Percentiles rank a stretch among this genome's conserved stretches.
Evolutionary conservation across 352 stramenopile species (phyloP).

Genomic region (Blastocystis sp.): DNA sequence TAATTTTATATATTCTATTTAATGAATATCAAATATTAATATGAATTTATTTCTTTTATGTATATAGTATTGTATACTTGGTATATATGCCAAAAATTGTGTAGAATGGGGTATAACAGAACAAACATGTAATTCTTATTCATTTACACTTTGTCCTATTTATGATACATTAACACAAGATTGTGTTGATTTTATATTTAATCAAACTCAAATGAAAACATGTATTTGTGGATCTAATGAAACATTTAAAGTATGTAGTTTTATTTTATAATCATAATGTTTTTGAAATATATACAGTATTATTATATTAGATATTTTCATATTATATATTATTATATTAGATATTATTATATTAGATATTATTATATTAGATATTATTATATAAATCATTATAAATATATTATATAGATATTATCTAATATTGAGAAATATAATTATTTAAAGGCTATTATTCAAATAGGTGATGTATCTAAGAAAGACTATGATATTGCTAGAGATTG

Average conservation of each 20-base stretch:
- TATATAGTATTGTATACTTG: constrained; percentile 52
- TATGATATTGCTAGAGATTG: constrained; percentile 39
- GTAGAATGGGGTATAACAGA: constrained; percentile 77
- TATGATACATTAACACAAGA: constrained; percentile 64
- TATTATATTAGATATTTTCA: constrained; percentile 38
- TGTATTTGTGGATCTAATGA: constrained; percentile 47
- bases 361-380: no score
- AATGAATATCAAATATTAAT: background rate
- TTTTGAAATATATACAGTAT: constrained; percentile 39
- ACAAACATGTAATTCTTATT: constrained; percentile 57
- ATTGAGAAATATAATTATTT: constrained; percentile 44
- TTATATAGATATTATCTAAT: constrained; percentile 42
- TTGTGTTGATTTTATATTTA: constrained; percentile 54
- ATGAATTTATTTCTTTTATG: background rate
- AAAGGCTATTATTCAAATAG: constrained; percentile 46
- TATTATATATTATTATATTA: constrained; percentile 41
- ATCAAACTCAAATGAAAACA: constrained; percentile 52
- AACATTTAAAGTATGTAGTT: constrained; percentile 39
- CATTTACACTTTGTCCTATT: constrained; percentile 54
- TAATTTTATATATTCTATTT: background rate
- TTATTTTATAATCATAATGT: constrained; percentile 30
- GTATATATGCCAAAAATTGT: constrained; percentile 86
- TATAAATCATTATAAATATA: constrained; percentile 3
- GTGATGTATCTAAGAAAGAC: constrained; percentile 48
- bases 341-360: no score